Evolutionary conservation across 345 rosid species (phyloP).

Genomic region (Citrus mangshanensis): DNA sequence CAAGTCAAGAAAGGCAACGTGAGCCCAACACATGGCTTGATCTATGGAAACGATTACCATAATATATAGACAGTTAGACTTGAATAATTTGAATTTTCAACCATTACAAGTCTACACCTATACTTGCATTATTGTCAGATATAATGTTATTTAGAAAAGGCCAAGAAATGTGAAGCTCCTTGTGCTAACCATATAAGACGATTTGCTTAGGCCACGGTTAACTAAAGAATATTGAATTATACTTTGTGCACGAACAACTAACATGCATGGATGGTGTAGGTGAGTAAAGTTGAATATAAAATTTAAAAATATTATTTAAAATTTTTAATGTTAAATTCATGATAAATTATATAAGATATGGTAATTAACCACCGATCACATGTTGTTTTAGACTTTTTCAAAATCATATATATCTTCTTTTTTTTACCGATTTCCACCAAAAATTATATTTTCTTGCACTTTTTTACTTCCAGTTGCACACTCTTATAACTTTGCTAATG

Average conservation of each 20-base stretch:
- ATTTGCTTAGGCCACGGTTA: neutral
- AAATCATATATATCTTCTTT: too few relatives aligned
- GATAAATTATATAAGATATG: too few relatives aligned
- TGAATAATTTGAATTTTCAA: neutral
- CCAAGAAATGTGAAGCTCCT: neutral
- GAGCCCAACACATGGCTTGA: neutral
- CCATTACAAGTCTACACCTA: neutral
- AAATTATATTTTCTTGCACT: too few relatives aligned
- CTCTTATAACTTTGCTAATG: too few relatives aligned
- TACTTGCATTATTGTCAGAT: neutral
- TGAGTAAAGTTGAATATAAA: too few relatives aligned
- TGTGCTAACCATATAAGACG: neutral
- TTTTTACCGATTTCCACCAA: too few relatives aligned
- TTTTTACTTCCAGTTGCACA: too few relatives aligned
- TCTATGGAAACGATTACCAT: neutral
- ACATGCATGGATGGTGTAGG: neutral
- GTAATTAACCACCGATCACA: too few relatives aligned
- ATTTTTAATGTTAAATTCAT: too few relatives aligned
- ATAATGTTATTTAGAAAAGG: neutral
- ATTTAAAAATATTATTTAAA: too few relatives aligned
- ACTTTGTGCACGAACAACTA: neutral
- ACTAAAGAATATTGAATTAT: neutral
- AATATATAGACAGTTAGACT: neutral
- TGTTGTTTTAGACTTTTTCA: rapidly evolving
- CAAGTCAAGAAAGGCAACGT: too few relatives aligned